Evolutionary conservation across 106 monocot species (phyloP).

Genomic region (Ottelia alismoides): DNA sequence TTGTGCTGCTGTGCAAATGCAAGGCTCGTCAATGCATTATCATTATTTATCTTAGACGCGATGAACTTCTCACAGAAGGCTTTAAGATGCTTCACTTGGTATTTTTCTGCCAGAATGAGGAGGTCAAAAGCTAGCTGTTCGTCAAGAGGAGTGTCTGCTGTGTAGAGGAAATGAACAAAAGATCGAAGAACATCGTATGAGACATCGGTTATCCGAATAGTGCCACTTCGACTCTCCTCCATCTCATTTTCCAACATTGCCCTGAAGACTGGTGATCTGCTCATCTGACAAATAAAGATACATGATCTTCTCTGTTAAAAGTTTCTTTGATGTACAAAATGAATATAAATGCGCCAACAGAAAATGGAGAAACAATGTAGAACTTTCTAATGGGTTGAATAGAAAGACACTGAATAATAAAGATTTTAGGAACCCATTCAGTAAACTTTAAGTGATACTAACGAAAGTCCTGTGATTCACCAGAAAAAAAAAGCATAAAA

Average conservation of each 20-base stretch:
- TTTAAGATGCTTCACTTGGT: constrained; percentile 92
- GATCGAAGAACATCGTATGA: constrained; percentile 73
- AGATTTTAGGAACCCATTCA: too few relatives aligned
- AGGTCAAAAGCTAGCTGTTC: constrained; percentile 72
- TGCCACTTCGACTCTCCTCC: constrained; percentile 80
- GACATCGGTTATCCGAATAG: constrained; percentile 64
- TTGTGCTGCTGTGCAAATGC: constrained; percentile 72
- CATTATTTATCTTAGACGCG: constrained; percentile 74
- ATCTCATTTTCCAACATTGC: constrained; percentile 94
- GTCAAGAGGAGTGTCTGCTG: constrained; percentile 68
- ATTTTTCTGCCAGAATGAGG: constrained; percentile 72
- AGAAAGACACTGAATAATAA: too few relatives aligned
- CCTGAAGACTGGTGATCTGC: constrained; percentile 81
- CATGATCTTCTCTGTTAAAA: too few relatives aligned
- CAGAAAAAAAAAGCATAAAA: too few relatives aligned
- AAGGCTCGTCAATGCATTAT: constrained; percentile 56
- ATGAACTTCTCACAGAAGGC: constrained; percentile 79
- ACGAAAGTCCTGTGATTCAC: too few relatives aligned
- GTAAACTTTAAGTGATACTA: too few relatives aligned
- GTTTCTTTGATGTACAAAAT: too few relatives aligned
- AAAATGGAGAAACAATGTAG: too few relatives aligned
- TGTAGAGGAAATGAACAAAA: constrained; percentile 85
- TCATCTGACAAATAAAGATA: too few relatives aligned
- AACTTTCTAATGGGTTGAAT: too few relatives aligned
- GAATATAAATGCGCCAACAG: too few relatives aligned